These are phyloP conservation scores for Yamadazyma oceani DNA, from an alignment of 1,139 yeast genomes.

Conservation along the genomic window DNA sequence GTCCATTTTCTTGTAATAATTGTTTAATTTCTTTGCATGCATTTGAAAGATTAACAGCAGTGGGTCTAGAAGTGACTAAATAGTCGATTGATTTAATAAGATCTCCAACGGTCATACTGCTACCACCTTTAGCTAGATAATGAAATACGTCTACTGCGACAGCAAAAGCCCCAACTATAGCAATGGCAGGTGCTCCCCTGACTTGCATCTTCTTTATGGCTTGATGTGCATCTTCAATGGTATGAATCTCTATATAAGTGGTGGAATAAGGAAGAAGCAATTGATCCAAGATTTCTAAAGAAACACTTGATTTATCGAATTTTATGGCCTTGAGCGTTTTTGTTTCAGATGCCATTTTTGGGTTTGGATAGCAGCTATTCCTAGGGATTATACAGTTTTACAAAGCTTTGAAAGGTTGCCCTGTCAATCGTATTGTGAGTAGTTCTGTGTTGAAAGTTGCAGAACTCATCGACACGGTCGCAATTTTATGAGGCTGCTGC, in stretches of 20 bases:
- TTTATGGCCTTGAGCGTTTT: conserved; percentile 64
- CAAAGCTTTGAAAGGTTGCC: too few species aligned
- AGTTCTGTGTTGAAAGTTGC: too few species aligned
- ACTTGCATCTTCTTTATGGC: conserved; percentile 92
- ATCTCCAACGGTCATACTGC: conserved; percentile 26
- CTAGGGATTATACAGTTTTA: too few species aligned
- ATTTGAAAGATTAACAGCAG: conserved; percentile 89
- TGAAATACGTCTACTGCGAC: conserved; percentile 66
- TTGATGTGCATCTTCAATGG: conserved; percentile 70
- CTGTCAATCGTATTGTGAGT: too few species aligned
- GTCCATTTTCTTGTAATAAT: conserved; percentile 19
- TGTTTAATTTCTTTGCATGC: conserved; percentile 63
- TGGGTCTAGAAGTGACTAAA: conserved; percentile 80
- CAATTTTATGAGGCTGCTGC: too few species aligned
- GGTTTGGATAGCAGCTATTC: too few species aligned
- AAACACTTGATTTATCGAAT: conserved; percentile 49
- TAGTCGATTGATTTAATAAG: conserved; percentile 55
- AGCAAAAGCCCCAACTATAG: conserved; percentile 87
- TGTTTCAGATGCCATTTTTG: neutral
- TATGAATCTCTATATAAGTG: conserved; percentile 57
- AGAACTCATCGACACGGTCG: too few species aligned
- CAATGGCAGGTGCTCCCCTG: conserved; percentile 98
- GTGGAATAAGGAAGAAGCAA: conserved; percentile 78
- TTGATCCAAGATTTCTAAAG: conserved; percentile 75
- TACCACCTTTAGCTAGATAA: conserved; percentile 13